Evolutionary conservation across 805 yeast genomes (phyloP), one percentile per base, ranked within the genome.

Genomic region (Metschnikowia corniflorae): DNA sequence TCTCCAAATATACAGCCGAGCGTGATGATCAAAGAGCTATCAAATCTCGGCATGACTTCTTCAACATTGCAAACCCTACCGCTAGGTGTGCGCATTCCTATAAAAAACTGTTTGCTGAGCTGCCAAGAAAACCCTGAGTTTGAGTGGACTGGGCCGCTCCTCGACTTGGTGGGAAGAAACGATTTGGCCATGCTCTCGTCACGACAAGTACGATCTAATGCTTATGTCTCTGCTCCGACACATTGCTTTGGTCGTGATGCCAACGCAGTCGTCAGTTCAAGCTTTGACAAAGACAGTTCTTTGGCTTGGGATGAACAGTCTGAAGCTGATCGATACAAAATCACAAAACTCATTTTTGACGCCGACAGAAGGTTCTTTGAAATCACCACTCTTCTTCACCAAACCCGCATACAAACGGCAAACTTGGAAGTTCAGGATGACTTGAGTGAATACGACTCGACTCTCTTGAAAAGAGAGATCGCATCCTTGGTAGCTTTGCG

Each of bases 361-460:
- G 72, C 75, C 28, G 97, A 91, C 56, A 63, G 94, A 30, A 65
- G 97, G 31, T 84, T 82, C 53, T 78, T 75, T 48, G 95, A 89
- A 50, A 81, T 84, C 9, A 75, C 89, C 0, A 73, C 77, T 21
- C 58, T 88, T 13, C 57, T 91, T 23, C 89, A 83, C 52, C 78
- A 85, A 5, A 80, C 87, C 0, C 74, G 74, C 41, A 68, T 75
- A 7, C 95, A 85, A 50, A 61, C 73, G 0, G 78, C 75, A 2
- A 58, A 68, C 3, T 50, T 68, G 13, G 37, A 72, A 1, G 55
- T 62, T 3, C 63, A 63, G 10, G 68, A 65, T 3, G 65, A 55
- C 7, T 46, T 70, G 6, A 56, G 67, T 17, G 94, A 85, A 42
- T 76, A 78, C 46, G 81, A 76, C 33, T 58, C 74, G 33, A 63